Conservation (phyloP, 805 yeast species). For the Candida taoyuanica region DNA sequence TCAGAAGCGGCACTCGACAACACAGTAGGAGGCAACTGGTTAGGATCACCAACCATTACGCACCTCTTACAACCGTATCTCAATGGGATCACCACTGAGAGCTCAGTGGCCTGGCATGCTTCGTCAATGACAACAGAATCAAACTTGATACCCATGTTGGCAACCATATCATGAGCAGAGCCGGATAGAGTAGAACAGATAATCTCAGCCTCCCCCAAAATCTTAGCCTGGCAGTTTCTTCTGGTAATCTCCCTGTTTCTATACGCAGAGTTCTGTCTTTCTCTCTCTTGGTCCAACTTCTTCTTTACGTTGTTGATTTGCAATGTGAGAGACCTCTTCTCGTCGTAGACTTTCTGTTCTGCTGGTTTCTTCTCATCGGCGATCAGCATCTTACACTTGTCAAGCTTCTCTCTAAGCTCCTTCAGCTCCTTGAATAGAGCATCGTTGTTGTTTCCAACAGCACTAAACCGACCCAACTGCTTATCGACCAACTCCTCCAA, state of each 20-base stretch:
- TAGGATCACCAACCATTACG: conserved; percentile 98
- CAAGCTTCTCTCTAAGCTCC: conserved; percentile 13
- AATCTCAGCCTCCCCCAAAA: conserved; percentile 71
- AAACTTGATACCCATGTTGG: conserved; percentile 68
- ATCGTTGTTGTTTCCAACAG: conserved; percentile 36
- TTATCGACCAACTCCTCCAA: conserved; percentile 81
- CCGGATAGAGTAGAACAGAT: conserved; percentile 93
- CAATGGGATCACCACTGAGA: conserved; percentile 86
- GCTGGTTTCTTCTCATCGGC: conserved; percentile 27
- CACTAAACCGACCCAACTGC: conserved; percentile 18
- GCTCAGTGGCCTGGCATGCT: conserved; percentile 95
- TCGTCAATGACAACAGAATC: conserved; percentile 94
- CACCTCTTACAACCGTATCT: conserved; percentile 87
- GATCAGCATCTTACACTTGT: conserved; percentile 25
- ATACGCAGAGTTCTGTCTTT: conserved; percentile 57
- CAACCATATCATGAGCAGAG: conserved; percentile 83
- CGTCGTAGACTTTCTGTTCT: conserved; percentile 45
- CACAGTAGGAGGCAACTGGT: conserved; percentile 96
- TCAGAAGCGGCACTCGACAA: conserved; percentile 82
- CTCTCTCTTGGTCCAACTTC: conserved; percentile 75
- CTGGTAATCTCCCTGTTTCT: conserved; percentile 77
- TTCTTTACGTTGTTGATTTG: conserved; percentile 66
- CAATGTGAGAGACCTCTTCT: conserved; percentile 52
- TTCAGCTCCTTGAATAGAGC: conserved; percentile 45
- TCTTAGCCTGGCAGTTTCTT: conserved; percentile 66